Evolutionary conservation across 805 yeast species (phyloP), one percentile per base, ranked within the genome.

Genomic region (Candida awuae): DNA sequence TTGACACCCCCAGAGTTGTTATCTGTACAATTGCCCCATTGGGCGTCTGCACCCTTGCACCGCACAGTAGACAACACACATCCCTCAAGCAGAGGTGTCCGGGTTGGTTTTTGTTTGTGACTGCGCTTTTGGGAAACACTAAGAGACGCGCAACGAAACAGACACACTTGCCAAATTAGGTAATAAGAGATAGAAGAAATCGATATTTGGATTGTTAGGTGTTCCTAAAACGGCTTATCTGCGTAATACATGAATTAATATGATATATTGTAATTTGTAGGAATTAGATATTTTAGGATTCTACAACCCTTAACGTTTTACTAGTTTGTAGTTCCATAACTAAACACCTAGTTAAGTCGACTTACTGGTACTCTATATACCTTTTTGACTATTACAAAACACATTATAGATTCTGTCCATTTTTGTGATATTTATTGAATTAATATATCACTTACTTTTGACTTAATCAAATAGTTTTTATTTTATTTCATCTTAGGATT

Each of bases 361-460:
- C 19, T 31, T n/a, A n/a, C n/a, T n/a, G n/a, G n/a, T n/a, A n/a
- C n/a, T n/a, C n/a, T n/a, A n/a, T n/a, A n/a, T n/a, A n/a, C n/a
- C n/a, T n/a, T n/a, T n/a, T 31, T 23, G 22, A 31, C 35, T 37
- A 8, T 13, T n/a, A n/a, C n/a, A n/a, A n/a, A n/a, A n/a, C 12
- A 23, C 9, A 23, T 13, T 9, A 13, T 15, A 31, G 29, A 23
- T 30, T 26, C 26, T 23, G 40, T 37, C 35, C 28, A 25, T 21
- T 12, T 32, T 15, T 28, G 34, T 41, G 43, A 36, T 41, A 41
- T 41, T 41, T 41, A 41, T 41, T 41, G 34, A 32, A 27, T 41
- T 41, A 41, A 41, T 32, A 41, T 41, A 41, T 41, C 43, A 36
- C 10, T 25, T 14, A 25, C 28, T 9, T 12, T 12, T 13, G 28